A percentile compares a stretch with the other conserved stretches of the same genome.
Conservation (phyloP, 768 basidiomycete genomes). For the Kockovaella imperatae region DNA sequence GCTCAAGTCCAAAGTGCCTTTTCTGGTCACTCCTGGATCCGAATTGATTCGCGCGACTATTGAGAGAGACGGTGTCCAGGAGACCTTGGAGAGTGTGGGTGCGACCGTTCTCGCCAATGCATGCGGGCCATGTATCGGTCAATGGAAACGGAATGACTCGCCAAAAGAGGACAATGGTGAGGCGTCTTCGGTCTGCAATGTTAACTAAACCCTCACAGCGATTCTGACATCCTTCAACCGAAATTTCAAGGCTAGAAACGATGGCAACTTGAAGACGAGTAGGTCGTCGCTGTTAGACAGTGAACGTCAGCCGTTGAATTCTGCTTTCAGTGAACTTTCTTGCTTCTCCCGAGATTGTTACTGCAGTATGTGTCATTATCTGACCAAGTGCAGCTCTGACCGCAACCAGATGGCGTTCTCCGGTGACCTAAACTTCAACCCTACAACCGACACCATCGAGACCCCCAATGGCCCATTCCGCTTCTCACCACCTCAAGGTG, state of each 20-base stretch:
- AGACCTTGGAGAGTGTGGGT: slow-evolving; percentile 76
- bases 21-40: slow-evolving; percentile 48
- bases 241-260: slow-evolving; percentile 90
- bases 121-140: slow-evolving; percentile 97
- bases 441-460: slow-evolving; percentile 64
- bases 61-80: slow-evolving; percentile 83
- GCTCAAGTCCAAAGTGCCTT: slow-evolving; percentile 57
- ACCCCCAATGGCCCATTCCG: slow-evolving; percentile 68
- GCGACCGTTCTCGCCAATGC: slow-evolving; percentile 93
- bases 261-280: slow-evolving; percentile 75
- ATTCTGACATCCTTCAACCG: slow-evolving; percentile 97
- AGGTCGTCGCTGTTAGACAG: no score
- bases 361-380: slow-evolving; percentile 52
- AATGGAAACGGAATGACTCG: slow-evolving; percentile 92
- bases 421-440: slow-evolving; percentile 88
- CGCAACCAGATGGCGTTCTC: slow-evolving; percentile 68
- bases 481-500: slow-evolving; percentile 74
- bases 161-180: slow-evolving; percentile 83
- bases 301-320: neutral
- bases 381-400: neutral
- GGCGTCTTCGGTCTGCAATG: slow-evolving; percentile 14
- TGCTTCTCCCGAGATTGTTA: slow-evolving; percentile 92
- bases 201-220: slow-evolving; percentile 49
- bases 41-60: slow-evolving; percentile 97
- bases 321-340: slow-evolving; percentile 70